phyloP scores from a whole-genome alignment of 352 stramenopile genomes.

The Globisporangium ultimum region DNA sequence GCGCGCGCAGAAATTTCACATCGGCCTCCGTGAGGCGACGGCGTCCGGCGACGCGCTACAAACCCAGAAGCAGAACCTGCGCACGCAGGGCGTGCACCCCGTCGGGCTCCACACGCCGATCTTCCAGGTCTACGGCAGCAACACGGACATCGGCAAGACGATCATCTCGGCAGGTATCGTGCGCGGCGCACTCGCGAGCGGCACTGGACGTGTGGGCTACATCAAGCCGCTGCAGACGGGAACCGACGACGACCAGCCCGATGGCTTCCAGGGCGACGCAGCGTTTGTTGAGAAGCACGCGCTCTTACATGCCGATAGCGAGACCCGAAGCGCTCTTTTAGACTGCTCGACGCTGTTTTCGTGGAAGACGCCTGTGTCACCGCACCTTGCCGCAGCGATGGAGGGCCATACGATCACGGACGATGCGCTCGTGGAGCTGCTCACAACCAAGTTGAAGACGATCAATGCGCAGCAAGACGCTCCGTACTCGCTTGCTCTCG shows the following conservation, averaged over 20 bases:
- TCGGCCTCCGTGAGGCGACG: constrained; percentile 37
- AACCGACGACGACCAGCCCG: constrained; percentile 39
- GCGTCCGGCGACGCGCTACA: constrained; percentile 27
- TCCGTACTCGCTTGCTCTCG: constrained; percentile 61
- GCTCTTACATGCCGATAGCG: constrained; percentile 1
- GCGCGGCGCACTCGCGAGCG: constrained; percentile 46
- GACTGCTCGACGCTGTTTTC: constrained; percentile 88
- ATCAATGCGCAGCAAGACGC: constrained; percentile 29
- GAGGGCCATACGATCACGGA: constrained; percentile 89
- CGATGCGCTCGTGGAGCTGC: constrained; percentile 70
- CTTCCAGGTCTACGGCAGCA: constrained; percentile 95
- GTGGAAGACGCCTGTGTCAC: constrained; percentile 93
- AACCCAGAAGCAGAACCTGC: constrained; percentile 44
- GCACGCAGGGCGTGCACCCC: constrained; percentile 43
- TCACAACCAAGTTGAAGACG: constrained; percentile 55
- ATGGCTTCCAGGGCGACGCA: constrained; percentile 74
- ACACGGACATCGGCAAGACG: constrained; percentile 98
- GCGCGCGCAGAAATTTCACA: constrained; percentile 34
- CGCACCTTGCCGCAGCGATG: constrained; percentile 88
- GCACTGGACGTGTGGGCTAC: constrained; percentile 61
- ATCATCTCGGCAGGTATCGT: constrained; percentile 93
- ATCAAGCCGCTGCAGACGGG: constrained; percentile 98
- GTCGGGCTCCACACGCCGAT: constrained; percentile 64
- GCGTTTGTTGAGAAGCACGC: constrained; percentile 76
- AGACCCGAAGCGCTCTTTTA: constrained; percentile 17